Evolutionary conservation across 495 filamentous ascomycete genomes (phyloP).

Genomic region (Aspergillus avenaceus): DNA sequence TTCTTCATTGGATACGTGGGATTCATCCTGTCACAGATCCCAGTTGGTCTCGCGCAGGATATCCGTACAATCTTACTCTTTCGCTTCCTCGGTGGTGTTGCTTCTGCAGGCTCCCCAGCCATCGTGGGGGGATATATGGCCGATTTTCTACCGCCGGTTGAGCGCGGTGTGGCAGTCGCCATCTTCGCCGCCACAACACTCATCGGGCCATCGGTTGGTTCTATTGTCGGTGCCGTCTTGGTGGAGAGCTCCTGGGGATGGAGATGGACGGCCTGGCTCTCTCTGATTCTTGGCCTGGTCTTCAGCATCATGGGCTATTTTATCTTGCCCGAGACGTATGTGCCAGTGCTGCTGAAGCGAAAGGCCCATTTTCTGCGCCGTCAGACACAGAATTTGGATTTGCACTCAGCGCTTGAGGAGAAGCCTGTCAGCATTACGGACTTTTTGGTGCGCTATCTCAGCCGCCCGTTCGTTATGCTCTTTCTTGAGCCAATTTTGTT

Average conservation of each 20-base stretch:
- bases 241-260: slow-evolving; percentile 65
- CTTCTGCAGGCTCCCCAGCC: slow-evolving; percentile 72
- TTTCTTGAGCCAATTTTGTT: slow-evolving; percentile 78
- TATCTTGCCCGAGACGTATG: slow-evolving; percentile 80
- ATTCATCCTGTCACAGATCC: slow-evolving; percentile 72
- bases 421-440: slow-evolving; percentile 81
- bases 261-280: slow-evolving; percentile 80
- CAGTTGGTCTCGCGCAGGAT: slow-evolving; percentile 69
- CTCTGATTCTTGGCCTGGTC: slow-evolving; percentile 69
- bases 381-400: slow-evolving; percentile 85
- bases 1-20: slow-evolving; percentile 73
- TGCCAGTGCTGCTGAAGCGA: slow-evolving; percentile 69
- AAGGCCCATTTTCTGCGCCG: slow-evolving; percentile 79
- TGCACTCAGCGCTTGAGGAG: slow-evolving; percentile 91
- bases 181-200: slow-evolving; percentile 85
- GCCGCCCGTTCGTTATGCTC: slow-evolving; percentile 72
- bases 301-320: slow-evolving; percentile 67
- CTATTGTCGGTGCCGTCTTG: slow-evolving; percentile 85
- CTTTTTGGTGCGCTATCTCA: slow-evolving; percentile 79
- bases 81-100: slow-evolving; percentile 76
- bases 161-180: slow-evolving; percentile 71
- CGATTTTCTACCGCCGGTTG: slow-evolving; percentile 80
- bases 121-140: slow-evolving; percentile 85
- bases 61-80: slow-evolving; percentile 77
- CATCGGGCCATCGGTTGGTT: slow-evolving; percentile 73